Base-by-base conservation (phyloP, 768 basidiomycete species). In the Hypsizygus marmoreus region DNA sequence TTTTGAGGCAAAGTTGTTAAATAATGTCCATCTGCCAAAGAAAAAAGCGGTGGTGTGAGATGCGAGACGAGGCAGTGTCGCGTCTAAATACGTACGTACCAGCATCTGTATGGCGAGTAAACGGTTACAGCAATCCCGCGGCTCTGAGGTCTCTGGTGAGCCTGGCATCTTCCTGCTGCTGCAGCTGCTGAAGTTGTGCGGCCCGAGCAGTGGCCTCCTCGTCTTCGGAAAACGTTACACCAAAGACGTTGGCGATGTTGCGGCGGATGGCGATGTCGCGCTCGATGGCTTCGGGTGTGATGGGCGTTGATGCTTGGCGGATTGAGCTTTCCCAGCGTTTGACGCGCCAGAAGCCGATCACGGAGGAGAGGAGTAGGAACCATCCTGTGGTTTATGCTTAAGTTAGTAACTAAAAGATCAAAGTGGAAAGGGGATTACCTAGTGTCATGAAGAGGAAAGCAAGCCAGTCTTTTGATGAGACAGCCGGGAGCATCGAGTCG, bases 391-490 rank as follows among this genome's bases (percentile, higher is more conserved):
- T 31, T 24, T 30, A 52, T 29, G n/a, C 51, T 16, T 31, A 37
- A 31, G 34, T 26, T 35, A 20, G 12, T 10, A 26, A 8, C 10
- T 13, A 50, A 29, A 14, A 20, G 22, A 44, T 42, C 24, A 16
- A 14, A 19, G 13, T 48, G 31, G 14, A 38, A 19, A 9, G 13
- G 33, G 19, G 55, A 73, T 41, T 37, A 86, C 86, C 95, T 34
- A 94, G 56, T 1, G 87, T 90, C 88, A 98, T 95, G 60, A 97
- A 77, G 43, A 95, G 65, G 70, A 97, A 93, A 2, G 92, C 85
- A 33, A 97, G 66, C 91, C 91, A 97, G 50, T 95, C 93, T 51
- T 78, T 82, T 6, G 91, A 83, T 1, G 79, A 64, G 2, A 79
- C 53, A 2, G 61, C 69, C 14, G 75, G 47, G 39, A 57, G 26